Base-by-base conservation (phyloP, 208 protist genomes). In the Acanthamoeba lenticulata region DNA sequence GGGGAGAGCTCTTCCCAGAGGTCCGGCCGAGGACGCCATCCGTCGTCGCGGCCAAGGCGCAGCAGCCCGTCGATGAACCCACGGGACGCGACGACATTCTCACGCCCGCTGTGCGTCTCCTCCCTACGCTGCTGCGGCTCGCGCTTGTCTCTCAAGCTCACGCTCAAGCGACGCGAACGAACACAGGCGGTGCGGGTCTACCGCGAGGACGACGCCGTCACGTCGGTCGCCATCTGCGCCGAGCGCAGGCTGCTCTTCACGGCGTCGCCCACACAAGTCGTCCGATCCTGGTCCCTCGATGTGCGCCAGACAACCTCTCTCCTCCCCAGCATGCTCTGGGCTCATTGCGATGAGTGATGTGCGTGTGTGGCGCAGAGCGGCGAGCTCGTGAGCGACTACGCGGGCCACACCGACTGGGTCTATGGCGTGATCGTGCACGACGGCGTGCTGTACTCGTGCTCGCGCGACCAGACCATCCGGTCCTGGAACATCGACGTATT, bases 401-500 rank as follows among this genome's bases (percentile, higher is more conserved):
- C 27, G 0, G 79, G 79, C 9, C 79, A 89, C 45, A 89, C 79
- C 5, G 79, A 89, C 49, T 89, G 79, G 79, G 49, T 89, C 42
- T 89, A 89, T 24, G 49, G 45, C 0, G 45, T 89, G 29, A 38
- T 62, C 2, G 79, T 89, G 17, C 45, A 89, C 45, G 45, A 42
- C 24, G 79, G 49, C 34, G 49, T 60, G 2, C 79, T 89, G 2
- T 89, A 89, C 36, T 89, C 45, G 29, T 52, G 44, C 9, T 49
- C 79, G 27, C 42, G 79, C 17, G 79, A 89, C n/a, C 42, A 52
- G 34, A 89, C 79, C 1, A 89, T 89, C 9, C 79, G 79, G 1
- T 38, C 79, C 11, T 89, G 79, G 79, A 89, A 89, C 79, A 89
- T 89, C 36, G 49, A 89, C 3, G 79, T 89, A n/a, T n/a, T n/a